Conservation (phyloP, 169 alveolate genomes). For the Toxoplasma gondii region DNA sequence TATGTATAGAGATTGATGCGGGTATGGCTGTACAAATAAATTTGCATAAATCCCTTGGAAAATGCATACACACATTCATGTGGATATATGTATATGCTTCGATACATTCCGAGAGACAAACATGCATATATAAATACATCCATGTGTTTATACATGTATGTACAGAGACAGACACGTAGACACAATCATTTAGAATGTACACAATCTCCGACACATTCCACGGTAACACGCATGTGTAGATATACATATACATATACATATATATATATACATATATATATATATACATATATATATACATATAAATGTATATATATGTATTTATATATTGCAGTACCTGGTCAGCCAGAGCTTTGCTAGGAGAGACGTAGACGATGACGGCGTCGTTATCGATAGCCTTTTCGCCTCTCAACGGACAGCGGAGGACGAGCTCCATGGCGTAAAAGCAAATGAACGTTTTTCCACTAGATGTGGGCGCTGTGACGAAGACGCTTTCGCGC, state of each 20-base stretch:
- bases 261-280: neutral
- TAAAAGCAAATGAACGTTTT: constrained; percentile 93
- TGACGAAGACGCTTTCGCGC: constrained; percentile 80
- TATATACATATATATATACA: neutral
- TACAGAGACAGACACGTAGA: neutral
- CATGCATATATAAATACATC: neutral
- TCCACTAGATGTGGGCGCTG: constrained; percentile 94
- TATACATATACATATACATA: neutral
- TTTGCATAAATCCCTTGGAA: too few relatives aligned
- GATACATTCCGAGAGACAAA: neutral
- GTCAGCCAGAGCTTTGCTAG: constrained; percentile 89
- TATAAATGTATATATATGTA: neutral
- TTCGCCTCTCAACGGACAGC: constrained; percentile 62
- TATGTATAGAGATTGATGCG: neutral
- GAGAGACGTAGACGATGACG: constrained; percentile 90
- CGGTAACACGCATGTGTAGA: neutral
- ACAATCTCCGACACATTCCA: neutral
- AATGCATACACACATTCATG: neutral
- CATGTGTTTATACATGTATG: neutral
- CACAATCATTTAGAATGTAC: neutral
- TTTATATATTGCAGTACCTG: constrained; percentile 71
- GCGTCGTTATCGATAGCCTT: constrained; percentile 86
- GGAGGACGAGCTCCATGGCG: constrained; percentile 85
- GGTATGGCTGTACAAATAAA: too few relatives aligned
- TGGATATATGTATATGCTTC: neutral